Base-by-base conservation (phyloP, 2,329 filamentous ascomycete genomes). In the Microdochium bolleyi region DNA sequence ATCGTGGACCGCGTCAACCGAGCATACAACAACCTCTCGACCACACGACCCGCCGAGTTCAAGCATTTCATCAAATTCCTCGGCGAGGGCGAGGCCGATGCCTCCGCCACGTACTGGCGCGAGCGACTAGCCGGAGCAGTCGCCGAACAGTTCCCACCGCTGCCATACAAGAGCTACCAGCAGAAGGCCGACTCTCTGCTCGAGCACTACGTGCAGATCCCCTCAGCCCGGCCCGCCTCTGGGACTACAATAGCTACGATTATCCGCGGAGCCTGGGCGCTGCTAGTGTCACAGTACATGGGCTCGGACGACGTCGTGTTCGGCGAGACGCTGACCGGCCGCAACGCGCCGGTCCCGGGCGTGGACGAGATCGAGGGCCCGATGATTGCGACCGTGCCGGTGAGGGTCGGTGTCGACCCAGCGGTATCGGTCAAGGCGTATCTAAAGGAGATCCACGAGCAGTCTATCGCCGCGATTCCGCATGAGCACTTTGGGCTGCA, bases 401-500 rank as follows among this genome's bases (percentile, higher is more conserved):
- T 84, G 7, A 74, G 79, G 16, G 67, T 83, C 1, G 67, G 67
- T 1, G 62, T 82, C 2, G 67, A 74, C 50, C 61, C 67, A 2
- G 66, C 73, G 3, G 60, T 63, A 0, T 70, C 70, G 0, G 70
- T 82, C 2, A 60, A 64, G 0, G 72, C 81, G 48, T 85, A 78
- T 56, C 67, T 88, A 3, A 70, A 78, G 44, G 65, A 70, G 2
- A 73, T 87, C 2, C 82, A 87, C 37, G 70, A 79, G 27, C 73
- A 78, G 52, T 79, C 76, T 0, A 72, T 82, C 0, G 67, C 73
- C 2, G 77, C 81, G 57, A 84, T 87, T 5, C 78, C 82, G 0
- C 78, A 86, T 61, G 81, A 88, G 63, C 83, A 89, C 62, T 73
- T 79, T 50, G 81, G 81, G 21, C 67, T 84, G 48, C 80, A 84